Percentiles rank a stretch among this genome's conserved stretches.
Evolutionary conservation across 2,329 filamentous ascomycete genomes (phyloP).

Genomic region (Ceratocystiopsis brevicomis): DNA sequence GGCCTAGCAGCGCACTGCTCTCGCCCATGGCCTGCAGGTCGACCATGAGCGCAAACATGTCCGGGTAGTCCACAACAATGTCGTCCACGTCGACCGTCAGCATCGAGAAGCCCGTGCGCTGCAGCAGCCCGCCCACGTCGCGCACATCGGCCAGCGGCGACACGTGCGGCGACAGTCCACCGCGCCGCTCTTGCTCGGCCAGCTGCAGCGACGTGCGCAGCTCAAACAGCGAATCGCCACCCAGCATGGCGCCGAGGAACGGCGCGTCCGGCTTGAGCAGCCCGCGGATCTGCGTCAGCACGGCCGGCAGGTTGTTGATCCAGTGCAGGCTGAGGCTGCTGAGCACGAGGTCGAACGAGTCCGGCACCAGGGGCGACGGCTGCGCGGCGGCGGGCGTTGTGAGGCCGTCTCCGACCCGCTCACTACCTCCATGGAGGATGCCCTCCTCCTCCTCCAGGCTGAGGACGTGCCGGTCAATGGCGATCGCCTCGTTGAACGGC

Average conservation of each 20-base stretch:
- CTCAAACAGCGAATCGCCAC: constrained; percentile 85
- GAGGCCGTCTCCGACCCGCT: background rate
- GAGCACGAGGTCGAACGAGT: constrained; percentile 74
- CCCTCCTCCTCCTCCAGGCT: constrained; percentile 36
- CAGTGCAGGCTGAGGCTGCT: constrained; percentile 85
- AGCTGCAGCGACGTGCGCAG: constrained; percentile 83
- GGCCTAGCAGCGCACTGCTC: constrained; percentile 69
- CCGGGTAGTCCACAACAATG: constrained; percentile 85
- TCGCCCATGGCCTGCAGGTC: constrained; percentile 96
- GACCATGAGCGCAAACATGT: constrained; percentile 76
- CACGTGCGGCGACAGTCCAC: constrained; percentile 81
- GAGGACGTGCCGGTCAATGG: constrained; percentile 59
- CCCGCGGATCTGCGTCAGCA: constrained; percentile 68
- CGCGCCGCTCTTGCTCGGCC: constrained; percentile 72
- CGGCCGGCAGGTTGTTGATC: constrained; percentile 86
- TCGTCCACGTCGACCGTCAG: constrained; percentile 95
- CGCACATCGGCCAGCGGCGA: constrained; percentile 83
- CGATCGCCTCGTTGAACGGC: constrained; percentile 55
- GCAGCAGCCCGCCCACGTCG: constrained; percentile 74
- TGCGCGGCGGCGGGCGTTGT: constrained; percentile 23
- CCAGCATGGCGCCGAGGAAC: constrained; percentile 91
- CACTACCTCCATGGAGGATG: background rate
- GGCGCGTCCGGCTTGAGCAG: constrained; percentile 78
- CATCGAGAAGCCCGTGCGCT: constrained; percentile 81
- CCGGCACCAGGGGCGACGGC: constrained; percentile 42